Base-by-base conservation (phyloP, 495 filamentous ascomycete species). In the Schizothecium vesticola region DNA sequence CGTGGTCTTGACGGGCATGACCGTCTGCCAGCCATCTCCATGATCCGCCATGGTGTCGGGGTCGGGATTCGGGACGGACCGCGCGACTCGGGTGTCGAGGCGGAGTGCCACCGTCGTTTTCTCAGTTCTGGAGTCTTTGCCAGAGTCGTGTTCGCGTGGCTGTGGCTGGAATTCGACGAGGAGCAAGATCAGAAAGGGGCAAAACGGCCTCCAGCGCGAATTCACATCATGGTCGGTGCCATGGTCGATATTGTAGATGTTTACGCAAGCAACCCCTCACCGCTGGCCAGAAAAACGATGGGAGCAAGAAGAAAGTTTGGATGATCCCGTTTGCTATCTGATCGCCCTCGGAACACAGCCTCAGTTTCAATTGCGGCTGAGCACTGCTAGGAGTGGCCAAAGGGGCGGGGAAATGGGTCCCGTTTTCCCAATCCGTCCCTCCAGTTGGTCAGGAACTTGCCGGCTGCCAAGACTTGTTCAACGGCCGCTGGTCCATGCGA, bases 21-120 rank as follows among this genome's bases (percentile, higher is more conserved):
- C 77, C 4, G 72, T 79, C 16, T 72, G 70, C 77, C 77, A 79
- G 31, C 72, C 75, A 59, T 73, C 69, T 23, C 67, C 73, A 24
- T 66, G 56, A 64, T 77, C 72, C 26, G 70, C 71, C 77, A 79
- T 79, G 68, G 59, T 56, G 31, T 67, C 61, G 56, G 59, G 51
- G 66, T 59, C 13, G 69, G 73, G 57, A 28, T 59, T 63, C 62
- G 65, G 70, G 24, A 36, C 28, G 33, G 29, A 16, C 16, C 21
- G 61, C 23, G 31, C 61, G 33, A 24, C n/a, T 64, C 36, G n/a
- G n/a, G n/a, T n/a, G 36, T 43, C 6, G 43, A n/a, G 43, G 43
- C n/a, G 43, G 43, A 51, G 43, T 51, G 43, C 43, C 43, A n/a
- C 16, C 2, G 43, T n/a, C 43, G 19, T 8, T n/a, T n/a, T n/a